Evolutionary conservation across 1,139 yeast genomes (phyloP), one percentile per base, ranked within the genome.

Genomic region (Yarrowia galli): DNA sequence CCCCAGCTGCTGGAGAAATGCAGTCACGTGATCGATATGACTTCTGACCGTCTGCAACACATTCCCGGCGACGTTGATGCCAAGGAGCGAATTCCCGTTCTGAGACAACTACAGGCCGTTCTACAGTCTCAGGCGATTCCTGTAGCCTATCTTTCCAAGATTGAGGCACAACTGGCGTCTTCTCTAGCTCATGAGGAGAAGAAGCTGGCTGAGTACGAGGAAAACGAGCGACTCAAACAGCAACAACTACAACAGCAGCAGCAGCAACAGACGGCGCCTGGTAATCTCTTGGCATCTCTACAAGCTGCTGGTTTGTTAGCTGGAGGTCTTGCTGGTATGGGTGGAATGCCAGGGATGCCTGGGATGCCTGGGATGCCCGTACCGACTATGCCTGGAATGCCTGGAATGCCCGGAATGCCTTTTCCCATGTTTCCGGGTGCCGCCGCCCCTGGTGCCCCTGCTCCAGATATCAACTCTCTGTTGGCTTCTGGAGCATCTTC

Each of bases 101-200:
- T 80, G 42, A 72, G 71, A 35, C 79, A 79, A 58, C 71, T 79
- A 28, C 77, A 74, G 67, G 71, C 60, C 32, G 71, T 73, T 8
- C 70, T 79, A 42, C 71, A 77, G 15, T 74, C 76, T 3, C 74
- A 73, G 54, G 73, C 77, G 32, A 74, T 83, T 46, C 80, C 85
- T 2, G 75, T 78, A 3, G 75, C 76, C 16, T 78, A 78, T 13
- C 73, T 84, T 53, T 78, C 77, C 9, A 77, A 76, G 48, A 81
- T 83, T 5, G 83, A 82, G 69, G 71, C 74, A 35, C 85, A 84
- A 71, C 73, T 84, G 66, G 81, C 74, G 12, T 73, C 73, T 10
- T 74, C 75, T 61, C 72, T 76, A 9, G 72, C 73, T 28, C 74
- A 75, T 68, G 78, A 76, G 54, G 68, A 70, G 28, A 75, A 74